These are phyloP conservation scores for Thelonectria discophora DNA, from an alignment of 2,329 filamentous ascomycete species.

Conservation along the genomic window DNA sequence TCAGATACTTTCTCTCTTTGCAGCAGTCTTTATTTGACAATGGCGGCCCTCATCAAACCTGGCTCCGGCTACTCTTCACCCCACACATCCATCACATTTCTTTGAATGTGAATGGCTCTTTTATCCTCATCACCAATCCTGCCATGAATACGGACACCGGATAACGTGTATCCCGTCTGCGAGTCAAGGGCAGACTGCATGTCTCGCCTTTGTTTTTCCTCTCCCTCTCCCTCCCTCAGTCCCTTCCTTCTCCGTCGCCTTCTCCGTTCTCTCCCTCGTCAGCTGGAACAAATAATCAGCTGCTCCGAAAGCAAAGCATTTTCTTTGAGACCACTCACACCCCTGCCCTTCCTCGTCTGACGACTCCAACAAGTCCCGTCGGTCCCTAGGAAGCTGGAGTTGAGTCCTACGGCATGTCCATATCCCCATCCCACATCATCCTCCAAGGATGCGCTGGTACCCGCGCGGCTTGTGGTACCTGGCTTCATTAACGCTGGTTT, in stretches of 20 bases:
- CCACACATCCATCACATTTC: constrained; percentile 1
- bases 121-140: neutral
- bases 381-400: constrained; percentile 13
- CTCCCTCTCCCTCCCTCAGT: neutral
- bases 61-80: neutral
- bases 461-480: constrained; percentile 22
- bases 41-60: neutral
- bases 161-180: neutral
- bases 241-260: too few relatives aligned
- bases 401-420: constrained; percentile 13
- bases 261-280: neutral
- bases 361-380: constrained; percentile 10
- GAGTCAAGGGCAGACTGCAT: neutral
- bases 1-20: neutral
- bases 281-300: constrained; percentile 4
- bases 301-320: constrained; percentile 8
- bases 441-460: constrained; percentile 23
- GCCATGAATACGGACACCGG: neutral
- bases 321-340: constrained; percentile 18
- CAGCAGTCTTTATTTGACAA: neutral
- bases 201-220: neutral
- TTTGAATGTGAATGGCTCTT: constrained; percentile 4
- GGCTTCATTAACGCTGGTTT: constrained; percentile 20
- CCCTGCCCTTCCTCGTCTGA: constrained; percentile 22
- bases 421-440: constrained; percentile 21